Evolutionary conservation across 352 stramenopile genomes (phyloP), one percentile per base, ranked within the genome.

Genomic region (Salisapilia sapeloensis): DNA sequence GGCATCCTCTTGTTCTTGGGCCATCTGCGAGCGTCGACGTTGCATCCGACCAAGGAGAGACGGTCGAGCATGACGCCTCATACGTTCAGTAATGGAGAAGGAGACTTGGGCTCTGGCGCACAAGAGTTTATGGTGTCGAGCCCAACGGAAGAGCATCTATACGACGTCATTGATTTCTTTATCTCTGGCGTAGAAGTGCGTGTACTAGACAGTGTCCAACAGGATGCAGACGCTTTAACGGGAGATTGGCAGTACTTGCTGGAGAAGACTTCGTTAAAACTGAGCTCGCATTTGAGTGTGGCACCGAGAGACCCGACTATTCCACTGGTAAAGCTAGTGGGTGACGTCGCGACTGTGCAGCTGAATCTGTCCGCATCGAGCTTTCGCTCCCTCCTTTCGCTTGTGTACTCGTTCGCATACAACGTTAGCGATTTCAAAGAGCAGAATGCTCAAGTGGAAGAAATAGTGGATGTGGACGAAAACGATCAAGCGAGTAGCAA

Each of bases 141-240:
- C 9, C 7, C 5, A 25, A 7, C 20, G 15, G 60, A 69, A 1
- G 44, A 63, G 15, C 55, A 50, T 43, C 40, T 90, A n/a, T 85
- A 87, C 35, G 75, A 90, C 29, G 48, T 76, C 1, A 58, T 87
- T 9, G 63, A 87, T 24, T 71, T 90, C 24, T 62, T 53, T 9
- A 57, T 90, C n/a, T 69, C 60, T 1, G 71, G 71, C 2, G 76
- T 85, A 33, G 63, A 90, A 52, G 69, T 84, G 8, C 65, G 78
- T 33, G 48, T 83, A 27, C 52, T 71, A 14, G 56, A 64, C 20
- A 39, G 35, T 28, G 9, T 34, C 17, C 17, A 48, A 22, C 35
- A 47, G 7, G 24, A 44, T 5, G 38, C 45, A 21, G 15, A 10
- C 6, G 13, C 13, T 2, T 31, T 25, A n/a, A 24, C 20, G 19